Evolutionary conservation across 208 protist genomes (phyloP), one percentile per base, ranked within the genome.

Genomic region (Wallacemonas sp.): DNA sequence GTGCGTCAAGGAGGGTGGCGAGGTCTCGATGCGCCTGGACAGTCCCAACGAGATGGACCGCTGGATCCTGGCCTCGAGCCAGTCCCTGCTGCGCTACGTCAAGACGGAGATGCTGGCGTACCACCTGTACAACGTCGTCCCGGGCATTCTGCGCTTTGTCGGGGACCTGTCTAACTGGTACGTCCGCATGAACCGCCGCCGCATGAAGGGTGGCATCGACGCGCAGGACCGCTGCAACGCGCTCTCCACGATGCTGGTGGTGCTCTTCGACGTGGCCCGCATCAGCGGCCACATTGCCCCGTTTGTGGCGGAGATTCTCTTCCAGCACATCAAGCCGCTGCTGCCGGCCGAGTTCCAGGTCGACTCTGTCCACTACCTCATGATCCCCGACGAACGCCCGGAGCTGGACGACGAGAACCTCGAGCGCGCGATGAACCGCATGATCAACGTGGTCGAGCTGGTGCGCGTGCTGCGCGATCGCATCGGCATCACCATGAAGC

Each of bases 91-190:
- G 42, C 70, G 76, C 39, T 97, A 97, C 77, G 96, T 99, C n/a
- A 82, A 88, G 61, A 26, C 75, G 62, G 98, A 99, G 78, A 99
- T 99, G 98, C 73, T 82, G 29, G 61, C 80, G 20, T 99, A 99
- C 77, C 93, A 96, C 61, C 87, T 99, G 7, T 99, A 99, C 89
- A 99, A 98, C 52, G 98, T 99, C 45, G 90, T 99, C 12, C 98
- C 99, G 10, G 86, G 89, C 41, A 86, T 99, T 14, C 72, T 99
- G 39, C 75, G 81, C 28, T 99, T 99, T 76, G 94, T 99, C 48
- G 87, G 98, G 8, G 74, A 99, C 63, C 86, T 99, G 16, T 99
- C 98, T 14, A 99, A 99, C 80, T 99, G 98, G 98, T 99, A 99
- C 68, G 95, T 99, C 20, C 92, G 98, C 61, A 95, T 99, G 74